Conservation (phyloP, 768 basidiomycete species). For the Kwoniella heveanensis region DNA sequence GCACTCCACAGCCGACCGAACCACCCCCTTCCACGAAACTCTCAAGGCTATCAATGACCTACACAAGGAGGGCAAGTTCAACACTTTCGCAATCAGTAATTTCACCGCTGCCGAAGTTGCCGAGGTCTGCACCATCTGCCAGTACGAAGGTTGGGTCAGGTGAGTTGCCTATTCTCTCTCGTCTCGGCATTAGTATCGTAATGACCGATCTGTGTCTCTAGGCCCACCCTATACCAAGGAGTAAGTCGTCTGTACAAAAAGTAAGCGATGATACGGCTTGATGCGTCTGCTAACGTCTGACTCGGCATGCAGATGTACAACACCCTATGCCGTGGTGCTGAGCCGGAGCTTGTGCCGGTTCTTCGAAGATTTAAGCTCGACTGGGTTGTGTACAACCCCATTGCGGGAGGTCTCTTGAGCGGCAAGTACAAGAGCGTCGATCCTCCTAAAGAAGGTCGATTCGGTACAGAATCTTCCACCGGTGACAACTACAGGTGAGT, state of each 20-base stretch:
- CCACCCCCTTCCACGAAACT: conserved; percentile 61
- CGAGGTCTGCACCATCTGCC: conserved; percentile 59
- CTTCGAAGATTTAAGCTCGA: conserved; percentile 47
- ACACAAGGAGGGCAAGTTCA: conserved; percentile 63
- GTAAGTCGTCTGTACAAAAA: conserved; percentile 12
- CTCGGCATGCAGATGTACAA: conserved; percentile 39
- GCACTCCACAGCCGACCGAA: conserved; percentile 51
- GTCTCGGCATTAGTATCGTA: no score
- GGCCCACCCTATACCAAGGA: conserved; percentile 61
- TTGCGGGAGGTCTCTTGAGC: conserved; percentile 47
- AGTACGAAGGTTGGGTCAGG: conserved; percentile 59
- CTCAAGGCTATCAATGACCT: conserved; percentile 61
- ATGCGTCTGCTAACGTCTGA: neutral
- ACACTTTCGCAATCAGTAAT: conserved; percentile 60
- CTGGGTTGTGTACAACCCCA: conserved; percentile 52
- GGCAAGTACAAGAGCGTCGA: conserved; percentile 45
- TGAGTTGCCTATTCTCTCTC: no score
- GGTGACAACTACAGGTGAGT: conserved; percentile 32
- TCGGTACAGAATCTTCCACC: conserved; percentile 23
- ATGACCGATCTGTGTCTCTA: no score
- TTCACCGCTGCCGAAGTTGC: conserved; percentile 59
- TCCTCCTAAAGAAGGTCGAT: conserved; percentile 36
- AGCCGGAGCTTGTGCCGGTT: conserved; percentile 28
- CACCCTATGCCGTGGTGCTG: conserved; percentile 32
- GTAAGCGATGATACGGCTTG: no score